These are phyloP conservation scores for Tetrahymena thermophila DNA, from an alignment of 73 alveolate genomes.

Conservation along the genomic window DNA sequence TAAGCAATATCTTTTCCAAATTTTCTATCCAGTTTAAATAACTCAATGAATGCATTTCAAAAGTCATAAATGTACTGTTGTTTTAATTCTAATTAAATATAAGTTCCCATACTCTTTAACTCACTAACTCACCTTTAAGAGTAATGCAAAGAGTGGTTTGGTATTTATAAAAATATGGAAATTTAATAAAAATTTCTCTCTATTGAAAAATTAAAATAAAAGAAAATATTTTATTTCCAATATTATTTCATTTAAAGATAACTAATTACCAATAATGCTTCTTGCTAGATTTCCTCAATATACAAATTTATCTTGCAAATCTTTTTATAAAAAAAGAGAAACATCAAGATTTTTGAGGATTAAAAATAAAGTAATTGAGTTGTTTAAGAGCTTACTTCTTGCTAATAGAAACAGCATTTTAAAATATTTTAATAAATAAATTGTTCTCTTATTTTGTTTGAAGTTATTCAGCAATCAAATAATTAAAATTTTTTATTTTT, in stretches of 20 bases:
- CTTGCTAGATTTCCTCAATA: not conserved
- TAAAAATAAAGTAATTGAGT: no score
- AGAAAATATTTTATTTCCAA: not conserved
- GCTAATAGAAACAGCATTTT: no score
- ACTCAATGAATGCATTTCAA: no score
- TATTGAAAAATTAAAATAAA: no score
- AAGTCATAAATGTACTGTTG: not conserved
- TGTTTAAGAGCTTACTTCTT: no score
- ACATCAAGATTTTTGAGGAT: not conserved
- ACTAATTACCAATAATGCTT: not conserved
- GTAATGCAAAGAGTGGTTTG: not conserved
- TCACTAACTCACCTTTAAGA: not conserved
- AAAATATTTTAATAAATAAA: no score
- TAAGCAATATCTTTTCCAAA: not conserved
- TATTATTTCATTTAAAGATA: no score
- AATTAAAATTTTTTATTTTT: not conserved
- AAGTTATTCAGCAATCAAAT: not conserved
- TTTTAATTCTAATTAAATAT: no score
- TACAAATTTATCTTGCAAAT: not conserved
- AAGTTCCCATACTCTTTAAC: not conserved
- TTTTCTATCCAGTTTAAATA: not conserved
- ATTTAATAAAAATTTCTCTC: no score
- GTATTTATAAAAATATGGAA: not conserved
- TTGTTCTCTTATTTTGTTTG: no score
- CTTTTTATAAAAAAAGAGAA: not conserved